Conservation (phyloP, 768 basidiomycete genomes). For the Boletus bicolor region DNA sequence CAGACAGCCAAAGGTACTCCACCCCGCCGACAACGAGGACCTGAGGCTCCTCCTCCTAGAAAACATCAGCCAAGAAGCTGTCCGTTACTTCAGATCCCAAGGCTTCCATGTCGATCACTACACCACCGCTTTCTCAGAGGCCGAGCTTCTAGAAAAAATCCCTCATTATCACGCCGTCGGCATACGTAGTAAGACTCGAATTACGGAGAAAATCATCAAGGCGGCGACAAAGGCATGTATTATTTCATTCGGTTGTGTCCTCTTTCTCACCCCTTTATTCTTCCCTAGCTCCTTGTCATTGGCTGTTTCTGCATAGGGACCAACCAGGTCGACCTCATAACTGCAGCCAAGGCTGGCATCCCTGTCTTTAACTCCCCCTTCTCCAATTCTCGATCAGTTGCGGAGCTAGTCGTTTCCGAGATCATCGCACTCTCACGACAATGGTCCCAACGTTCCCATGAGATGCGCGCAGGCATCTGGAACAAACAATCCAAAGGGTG, state of each 20-base stretch:
- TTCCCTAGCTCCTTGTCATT: conserved; percentile 79
- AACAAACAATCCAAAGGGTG: conserved; percentile 99
- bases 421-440: conserved; percentile 93
- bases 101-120: conserved; percentile 93
- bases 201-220: conserved; percentile 85
- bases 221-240: conserved; percentile 75
- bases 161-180: conserved; percentile 90
- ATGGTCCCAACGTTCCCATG: conserved; percentile 81
- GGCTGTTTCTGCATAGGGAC: conserved; percentile 99
- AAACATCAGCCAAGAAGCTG: conserved; percentile 92
- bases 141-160: conserved; percentile 84
- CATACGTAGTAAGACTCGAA: conserved; percentile 96
- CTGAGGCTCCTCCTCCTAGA: conserved; percentile 85
- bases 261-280: not conserved
- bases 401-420: conserved; percentile 95
- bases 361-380: conserved; percentile 99
- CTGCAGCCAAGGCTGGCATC: conserved; percentile 84
- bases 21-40: conserved; percentile 78
- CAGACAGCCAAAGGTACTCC: conserved; percentile 66
- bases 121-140: conserved; percentile 84
- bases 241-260: not conserved
- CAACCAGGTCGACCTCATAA: conserved; percentile 90
- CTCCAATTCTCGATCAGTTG: conserved; percentile 98
- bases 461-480: conserved; percentile 90
- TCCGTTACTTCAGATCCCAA: conserved; percentile 69